Evolutionary conservation across 1,139 yeast genomes (phyloP).

Genomic region (Kluyveromyces marxianus): DNA sequence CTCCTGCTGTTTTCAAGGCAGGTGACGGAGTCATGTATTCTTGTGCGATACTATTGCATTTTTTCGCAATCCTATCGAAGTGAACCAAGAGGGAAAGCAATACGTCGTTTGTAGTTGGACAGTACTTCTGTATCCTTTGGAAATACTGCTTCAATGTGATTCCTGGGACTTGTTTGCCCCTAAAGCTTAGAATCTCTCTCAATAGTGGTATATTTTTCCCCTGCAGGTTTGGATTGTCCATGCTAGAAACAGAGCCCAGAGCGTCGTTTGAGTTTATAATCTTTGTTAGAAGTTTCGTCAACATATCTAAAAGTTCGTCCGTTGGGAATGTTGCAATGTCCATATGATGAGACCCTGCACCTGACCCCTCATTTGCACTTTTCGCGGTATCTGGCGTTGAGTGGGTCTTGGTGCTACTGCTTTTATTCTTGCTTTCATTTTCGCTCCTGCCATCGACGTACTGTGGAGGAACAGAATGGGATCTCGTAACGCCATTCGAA

Average conservation of each 20-base stretch:
- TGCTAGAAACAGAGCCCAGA: slow-evolving; percentile 24
- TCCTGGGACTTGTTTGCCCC: slow-evolving; percentile 93
- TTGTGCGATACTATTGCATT: slow-evolving; percentile 50
- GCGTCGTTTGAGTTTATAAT: slow-evolving; percentile 90
- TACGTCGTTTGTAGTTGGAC: slow-evolving; percentile 97
- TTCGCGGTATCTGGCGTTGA: no score
- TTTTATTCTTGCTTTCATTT: not conserved
- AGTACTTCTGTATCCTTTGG: slow-evolving; percentile 83
- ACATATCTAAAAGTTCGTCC: slow-evolving; percentile 72
- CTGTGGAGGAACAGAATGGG: not conserved
- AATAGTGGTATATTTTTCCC: slow-evolving; percentile 6
- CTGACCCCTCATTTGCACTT: no score
- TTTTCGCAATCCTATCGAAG: slow-evolving; percentile 87
- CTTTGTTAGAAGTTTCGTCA: slow-evolving; percentile 74
- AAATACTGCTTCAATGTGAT: slow-evolving; percentile 84
- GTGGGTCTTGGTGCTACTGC: no score
- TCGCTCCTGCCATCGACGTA: not conserved
- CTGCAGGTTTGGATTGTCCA: not conserved
- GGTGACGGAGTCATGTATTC: slow-evolving; percentile 9
- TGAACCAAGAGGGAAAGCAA: slow-evolving; percentile 83
- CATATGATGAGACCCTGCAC: slow-evolving; percentile 39
- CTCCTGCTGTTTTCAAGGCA: not conserved
- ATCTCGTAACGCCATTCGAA: not conserved
- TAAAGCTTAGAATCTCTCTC: slow-evolving; percentile 68
- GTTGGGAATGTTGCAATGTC: slow-evolving; percentile 83